Conservation (phyloP, 441 rosid genomes). For the Adansonia rubrostipa region DNA sequence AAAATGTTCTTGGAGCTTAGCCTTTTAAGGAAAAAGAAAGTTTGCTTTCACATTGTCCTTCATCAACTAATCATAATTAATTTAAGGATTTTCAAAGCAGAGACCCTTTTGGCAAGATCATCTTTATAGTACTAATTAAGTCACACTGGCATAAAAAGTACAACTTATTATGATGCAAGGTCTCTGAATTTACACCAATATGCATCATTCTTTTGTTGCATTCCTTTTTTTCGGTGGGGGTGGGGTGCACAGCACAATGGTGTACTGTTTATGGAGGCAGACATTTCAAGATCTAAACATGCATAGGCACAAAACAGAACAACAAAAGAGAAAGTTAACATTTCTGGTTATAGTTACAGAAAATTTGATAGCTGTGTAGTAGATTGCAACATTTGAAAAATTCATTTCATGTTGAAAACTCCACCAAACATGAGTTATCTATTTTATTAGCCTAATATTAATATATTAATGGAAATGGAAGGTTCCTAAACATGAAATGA, state of each 20-base stretch:
- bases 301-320: neutral
- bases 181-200: constrained; percentile 9
- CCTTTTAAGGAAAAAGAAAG: constrained; percentile 47
- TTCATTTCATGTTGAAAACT: neutral
- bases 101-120: constrained; percentile 5
- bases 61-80: constrained; percentile 20
- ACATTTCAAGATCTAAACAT: constrained; percentile 3
- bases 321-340: neutral
- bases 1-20: constrained; percentile 84
- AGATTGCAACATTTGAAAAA: neutral
- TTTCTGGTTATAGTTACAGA: neutral
- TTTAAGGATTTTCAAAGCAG: constrained; percentile 1
- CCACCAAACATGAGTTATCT: neutral
- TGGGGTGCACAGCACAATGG: neutral
- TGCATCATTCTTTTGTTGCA: constrained; percentile 17
- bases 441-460: neutral
- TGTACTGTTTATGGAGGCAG: neutral
- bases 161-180: neutral
- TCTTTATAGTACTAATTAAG: neutral
- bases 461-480: neutral
- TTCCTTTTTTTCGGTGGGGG: neutral
- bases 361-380: neutral
- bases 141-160: neutral
- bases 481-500: neutral
- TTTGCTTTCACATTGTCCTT: constrained; percentile 21